phyloP scores from a whole-genome alignment of 2,329 filamentous ascomycete species.

The Xylariaceae sp. region DNA sequence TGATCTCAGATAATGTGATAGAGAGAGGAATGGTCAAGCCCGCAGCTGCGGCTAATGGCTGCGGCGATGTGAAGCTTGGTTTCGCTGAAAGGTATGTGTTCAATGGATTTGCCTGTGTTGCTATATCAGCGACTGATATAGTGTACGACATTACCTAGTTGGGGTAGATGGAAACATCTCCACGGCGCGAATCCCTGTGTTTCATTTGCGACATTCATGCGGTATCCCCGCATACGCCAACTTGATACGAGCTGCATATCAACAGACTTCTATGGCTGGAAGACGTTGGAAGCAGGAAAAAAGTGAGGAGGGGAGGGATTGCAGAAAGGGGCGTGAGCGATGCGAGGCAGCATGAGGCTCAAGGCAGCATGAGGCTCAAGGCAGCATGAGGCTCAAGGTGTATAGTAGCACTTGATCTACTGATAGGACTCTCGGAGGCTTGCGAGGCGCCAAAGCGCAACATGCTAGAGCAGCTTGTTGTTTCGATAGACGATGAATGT shows the following conservation, averaged over 20 bases:
- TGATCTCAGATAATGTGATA: conserved; percentile 93
- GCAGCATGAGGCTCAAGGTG: conserved; percentile 6
- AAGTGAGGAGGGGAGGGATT: conserved; percentile 1
- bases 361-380: too few species aligned
- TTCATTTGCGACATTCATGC: conserved; percentile 36
- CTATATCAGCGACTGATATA: conserved; percentile 47
- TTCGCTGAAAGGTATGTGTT: conserved; percentile 94
- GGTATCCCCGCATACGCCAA: conserved; percentile 32
- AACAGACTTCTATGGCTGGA: conserved; percentile 12
- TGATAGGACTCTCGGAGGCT: conserved; percentile 1
- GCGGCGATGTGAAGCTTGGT: conserved; percentile 86
- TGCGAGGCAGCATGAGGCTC: conserved; percentile 6
- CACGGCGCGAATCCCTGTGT: conserved; percentile 31
- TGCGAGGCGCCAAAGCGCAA: too few species aligned
- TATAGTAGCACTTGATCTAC: conserved; percentile 21
- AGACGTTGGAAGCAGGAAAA: not conserved
- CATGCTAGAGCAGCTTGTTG: too few species aligned
- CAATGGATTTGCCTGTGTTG: conserved; percentile 77
- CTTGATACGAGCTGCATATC: conserved; percentile 10
- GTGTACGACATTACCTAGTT: conserved; percentile 27
- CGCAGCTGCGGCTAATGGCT: conserved; percentile 85
- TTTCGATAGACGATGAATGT: too few species aligned
- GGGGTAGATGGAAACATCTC: conserved; percentile 26
- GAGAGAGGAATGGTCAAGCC: conserved; percentile 96
- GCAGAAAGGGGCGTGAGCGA: not conserved